Conservation (phyloP, 2,329 filamentous ascomycete species). For the Clathrospora elynae region DNA sequence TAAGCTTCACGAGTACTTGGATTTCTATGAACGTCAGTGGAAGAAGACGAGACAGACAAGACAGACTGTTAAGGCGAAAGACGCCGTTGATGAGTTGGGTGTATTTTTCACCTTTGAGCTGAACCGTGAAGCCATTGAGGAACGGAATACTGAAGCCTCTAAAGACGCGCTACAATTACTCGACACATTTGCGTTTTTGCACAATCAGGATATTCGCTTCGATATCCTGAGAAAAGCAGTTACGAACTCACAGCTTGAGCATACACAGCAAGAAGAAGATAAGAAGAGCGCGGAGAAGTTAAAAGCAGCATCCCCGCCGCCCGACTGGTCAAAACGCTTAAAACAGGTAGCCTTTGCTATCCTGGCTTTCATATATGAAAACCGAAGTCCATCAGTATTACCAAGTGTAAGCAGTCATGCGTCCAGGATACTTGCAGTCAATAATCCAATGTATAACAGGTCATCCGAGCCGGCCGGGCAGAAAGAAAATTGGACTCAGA, state of each 20-base stretch:
- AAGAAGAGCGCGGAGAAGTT: background rate
- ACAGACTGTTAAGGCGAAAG: constrained; percentile 3
- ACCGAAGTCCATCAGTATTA: constrained; percentile 3
- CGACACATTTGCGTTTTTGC: constrained; percentile 7
- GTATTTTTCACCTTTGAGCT: constrained; percentile 5
- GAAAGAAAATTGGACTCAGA: background rate
- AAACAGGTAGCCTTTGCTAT: constrained; percentile 2
- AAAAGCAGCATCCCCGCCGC: background rate
- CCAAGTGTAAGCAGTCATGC: background rate
- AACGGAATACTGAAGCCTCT: constrained; percentile 1
- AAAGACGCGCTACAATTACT: constrained; percentile 5
- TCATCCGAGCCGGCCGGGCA: constrained; percentile 1
- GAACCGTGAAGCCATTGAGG: constrained; percentile 4
- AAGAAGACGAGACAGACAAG: constrained; percentile 9
- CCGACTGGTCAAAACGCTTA: constrained; percentile 4
- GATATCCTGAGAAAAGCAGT: constrained; percentile 3
- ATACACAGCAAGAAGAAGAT: background rate
- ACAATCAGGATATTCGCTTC: constrained; percentile 6
- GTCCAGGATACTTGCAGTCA: background rate
- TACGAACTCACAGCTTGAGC: background rate
- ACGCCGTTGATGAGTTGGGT: constrained; percentile 5
- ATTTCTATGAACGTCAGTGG: constrained; percentile 21
- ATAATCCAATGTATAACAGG: background rate
- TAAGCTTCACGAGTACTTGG: constrained; percentile 23
- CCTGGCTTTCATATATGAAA: constrained; percentile 3